phyloP scores from a whole-genome alignment of 2,329 filamentous ascomycete species.

The Thermomyces lanuginosus region DNA sequence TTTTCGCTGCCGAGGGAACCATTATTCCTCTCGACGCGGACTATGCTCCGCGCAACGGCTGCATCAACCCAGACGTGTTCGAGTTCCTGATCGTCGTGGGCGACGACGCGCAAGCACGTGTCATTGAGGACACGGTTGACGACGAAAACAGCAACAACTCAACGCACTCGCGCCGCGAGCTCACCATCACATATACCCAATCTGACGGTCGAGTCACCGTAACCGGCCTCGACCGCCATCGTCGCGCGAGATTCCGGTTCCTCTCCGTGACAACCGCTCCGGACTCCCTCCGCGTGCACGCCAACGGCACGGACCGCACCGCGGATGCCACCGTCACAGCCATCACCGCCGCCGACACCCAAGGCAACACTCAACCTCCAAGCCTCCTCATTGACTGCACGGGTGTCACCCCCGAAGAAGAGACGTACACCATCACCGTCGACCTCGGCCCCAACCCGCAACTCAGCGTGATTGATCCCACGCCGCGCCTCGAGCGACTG shows the following conservation, averaged over 20 bases:
- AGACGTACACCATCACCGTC: not conserved
- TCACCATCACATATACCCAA: no score
- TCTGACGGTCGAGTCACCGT: no score
- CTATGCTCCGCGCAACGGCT: conserved; percentile 8
- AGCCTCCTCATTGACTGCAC: not conserved
- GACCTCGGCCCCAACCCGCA: not conserved
- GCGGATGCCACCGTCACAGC: no score
- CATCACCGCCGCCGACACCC: no score
- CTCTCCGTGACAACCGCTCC: no score
- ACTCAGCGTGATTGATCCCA: not conserved
- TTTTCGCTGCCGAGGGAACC: conserved; percentile 40
- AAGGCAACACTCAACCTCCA: not conserved
- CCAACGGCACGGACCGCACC: no score
- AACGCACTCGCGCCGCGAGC: no score
- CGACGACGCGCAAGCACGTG: conserved; percentile 32
- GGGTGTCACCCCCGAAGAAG: not conserved
- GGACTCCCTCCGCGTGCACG: no score
- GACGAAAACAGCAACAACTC: no score
- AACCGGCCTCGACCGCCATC: no score
- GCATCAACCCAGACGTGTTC: conserved; percentile 7
- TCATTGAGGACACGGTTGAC: conserved; percentile 32
- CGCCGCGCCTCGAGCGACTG: not conserved
- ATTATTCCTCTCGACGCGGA: conserved; percentile 40
- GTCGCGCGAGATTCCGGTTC: no score
- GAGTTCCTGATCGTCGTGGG: conserved; percentile 22